Evolutionary conservation across 2,329 filamentous ascomycete species (phyloP), one percentile per base, ranked within the genome.

Genomic region (Colletotrichum abscissum): DNA sequence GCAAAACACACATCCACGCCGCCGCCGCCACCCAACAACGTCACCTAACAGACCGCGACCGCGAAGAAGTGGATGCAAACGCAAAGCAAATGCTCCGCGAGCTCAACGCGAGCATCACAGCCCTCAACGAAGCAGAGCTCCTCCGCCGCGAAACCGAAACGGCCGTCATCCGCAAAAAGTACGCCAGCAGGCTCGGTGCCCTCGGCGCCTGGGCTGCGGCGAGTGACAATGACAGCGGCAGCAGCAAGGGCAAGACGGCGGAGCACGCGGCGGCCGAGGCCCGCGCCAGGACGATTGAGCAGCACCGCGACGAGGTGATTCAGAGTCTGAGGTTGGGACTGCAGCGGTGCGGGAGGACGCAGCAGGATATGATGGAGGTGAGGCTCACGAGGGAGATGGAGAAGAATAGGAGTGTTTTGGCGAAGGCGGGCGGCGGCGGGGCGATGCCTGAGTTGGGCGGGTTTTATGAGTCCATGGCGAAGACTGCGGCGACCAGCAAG

Each of bases 361-460:
- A 98, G 85, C 92, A 94, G 78, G 90, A 89, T 63, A 98, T 98
- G 95, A 98, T 98, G 88, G 95, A 98, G 84, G 93, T 94, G 79
- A 86, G 97, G 77, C 86, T 98, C 76, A 91, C 92, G 79, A 88
- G 97, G 67, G 94, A 97, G 81, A 88, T 96, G 82, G 95, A 98
- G 85, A 97, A 94, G 89, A 95, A 92, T 79, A 94, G 94, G 83
- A 97, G 94, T 79, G 89, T 96, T 72, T 85, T 98, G 69, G 93
- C 95, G 76, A 95, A 94, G 81, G 87, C 89, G 3, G 86, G 87
- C 65, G 83, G 79, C 22, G 78, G 80, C 1, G 67, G 79, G 19
- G 75, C 80, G 55, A 74, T 76, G 70, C 74, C 75, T 3, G 75
- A 75, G 62, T 19, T 76, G 30, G 62, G 67, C 0, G 76, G 62